Base-by-base conservation (phyloP, 1,139 yeast genomes). In the Magnusiomyces fungicola region DNA sequence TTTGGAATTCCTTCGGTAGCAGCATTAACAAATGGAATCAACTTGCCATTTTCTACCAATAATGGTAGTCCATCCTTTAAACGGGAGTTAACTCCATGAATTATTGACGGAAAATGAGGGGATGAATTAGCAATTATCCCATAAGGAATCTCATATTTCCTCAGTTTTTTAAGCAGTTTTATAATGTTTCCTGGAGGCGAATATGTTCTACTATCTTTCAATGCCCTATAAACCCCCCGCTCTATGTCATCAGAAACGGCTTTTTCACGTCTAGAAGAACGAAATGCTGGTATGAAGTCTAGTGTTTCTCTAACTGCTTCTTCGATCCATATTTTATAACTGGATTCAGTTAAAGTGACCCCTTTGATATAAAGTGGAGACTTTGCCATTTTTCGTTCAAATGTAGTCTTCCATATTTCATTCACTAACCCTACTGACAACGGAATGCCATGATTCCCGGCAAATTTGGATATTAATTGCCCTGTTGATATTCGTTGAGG, bases 61-160 rank as follows among this genome's bases (percentile, higher is more conserved):
- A 48, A 12, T 16, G 38, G 39, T 3, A 43, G 23, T 4, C 23
- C 21, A 18, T 40, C 39, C 10, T 38, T 34, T 21, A 50, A 34
- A 3, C 51, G 47, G 9, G 32, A 21, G n/a, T 46, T 41, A 2
- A 50, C 29, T 19, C 25, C 49, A 18, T 46, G 36, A n/a, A 58
- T 22, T 9, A 56, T 48, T 12, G 43, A 39, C 1, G 39, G 25
- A 27, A 58, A 53, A 37, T 49, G 46, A 2, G 61, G 64, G 6
- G 62, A 61, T 16, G 55, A 53, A 50, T 65, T 64, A 9, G 67
- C 61, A 6, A 65, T 52, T 16, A 65, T 52, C 0, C 68, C 68
- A 61, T 65, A 62, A 6, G 50, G 56, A 9, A 63, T 54, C 0
- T 45, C 46, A 3, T 46, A 30, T 1, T 49, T 43, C 3, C 53